Evolutionary conservation across 1,139 yeast genomes (phyloP).

Genomic region (Geotrichum carabidarum): DNA sequence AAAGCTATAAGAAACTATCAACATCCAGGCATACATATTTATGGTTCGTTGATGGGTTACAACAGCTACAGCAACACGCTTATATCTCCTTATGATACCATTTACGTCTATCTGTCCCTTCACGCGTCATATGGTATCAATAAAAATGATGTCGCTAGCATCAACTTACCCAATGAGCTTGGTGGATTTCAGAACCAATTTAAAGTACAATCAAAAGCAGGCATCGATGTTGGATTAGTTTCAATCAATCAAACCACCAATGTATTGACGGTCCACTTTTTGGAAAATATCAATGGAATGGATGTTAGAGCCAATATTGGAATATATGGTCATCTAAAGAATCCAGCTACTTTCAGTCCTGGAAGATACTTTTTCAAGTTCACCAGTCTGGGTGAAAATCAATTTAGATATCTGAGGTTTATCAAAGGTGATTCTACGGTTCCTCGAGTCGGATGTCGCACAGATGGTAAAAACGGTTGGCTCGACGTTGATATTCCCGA

Average conservation of each 20-base stretch:
- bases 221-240: conserved; percentile 10
- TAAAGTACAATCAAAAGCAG: conserved; percentile 7
- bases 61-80: conserved; percentile 4
- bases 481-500: conserved; percentile 10
- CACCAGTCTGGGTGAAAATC: conserved; percentile 1
- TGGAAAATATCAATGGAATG: not conserved
- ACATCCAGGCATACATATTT: not conserved
- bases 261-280: conserved; percentile 2
- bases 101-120: conserved; percentile 6
- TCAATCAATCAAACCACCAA: conserved; percentile 6
- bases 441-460: conserved; percentile 11
- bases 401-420: conserved; percentile 9
- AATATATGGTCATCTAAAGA: conserved; percentile 4
- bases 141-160: conserved; percentile 12
- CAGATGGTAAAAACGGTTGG: conserved; percentile 7
- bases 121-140: conserved; percentile 8
- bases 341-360: not conserved
- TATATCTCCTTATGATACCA: conserved; percentile 12
- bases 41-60: conserved; percentile 8
- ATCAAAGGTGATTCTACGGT: not conserved
- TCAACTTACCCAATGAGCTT: conserved; percentile 8
- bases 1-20: not conserved
- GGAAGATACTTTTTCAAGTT: conserved; percentile 15
- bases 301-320: conserved; percentile 5
- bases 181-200: conserved; percentile 9